Evolutionary conservation across 352 stramenopile species (phyloP), one percentile per base, ranked within the genome.

Genomic region (Globisporangium spinosum): DNA sequence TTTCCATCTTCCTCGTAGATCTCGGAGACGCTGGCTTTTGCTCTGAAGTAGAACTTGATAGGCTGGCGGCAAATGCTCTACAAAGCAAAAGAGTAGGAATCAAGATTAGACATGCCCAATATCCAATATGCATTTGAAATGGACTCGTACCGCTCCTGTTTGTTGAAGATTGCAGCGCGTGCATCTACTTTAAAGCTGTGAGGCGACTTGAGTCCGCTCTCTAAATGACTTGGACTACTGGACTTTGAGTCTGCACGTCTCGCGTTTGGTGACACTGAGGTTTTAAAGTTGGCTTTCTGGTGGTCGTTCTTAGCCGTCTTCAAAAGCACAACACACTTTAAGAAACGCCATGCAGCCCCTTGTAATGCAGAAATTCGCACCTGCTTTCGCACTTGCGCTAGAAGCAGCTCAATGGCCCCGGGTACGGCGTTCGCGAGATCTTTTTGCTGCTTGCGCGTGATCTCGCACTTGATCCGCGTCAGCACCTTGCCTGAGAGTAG

Each of bases 301-400:
- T 64, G 32, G 6, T 69, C 45, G 17, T 38, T 56, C 57, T 73
- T 70, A n/a, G 56, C 23, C 9, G 68, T 73, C 68, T 71, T 13
- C 3, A 45, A 45, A 45, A 45, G 38, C 6, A 62, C 13, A 2
- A n/a, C 3, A 57, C 7, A 15, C 20, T 12, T 7, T 60, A 34
- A 60, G 27, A 43, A 43, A 45, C 20, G 12, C 17, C 12, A 45
- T 3, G 38, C 38, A 17, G 13, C 13, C 12, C 3, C 13, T 20
- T 20, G 12, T 45, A 20, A 45, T 45, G 38, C 38, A 45, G 12
- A 8, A 7, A 45, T 49, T 35, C 29, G 4, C 62, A 84, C 79
- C 66, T 76, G 68, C 51, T 76, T 79, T 59, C 80, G 82, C 6
- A 83, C 75, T 68, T 78, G 79, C 9, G 76, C 67, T 12, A 85